A percentile compares a stretch with the other conserved stretches of the same genome.
phyloP scores from a whole-genome alignment of 208 protist species.

The Acanthamoeba lenticulata region DNA sequence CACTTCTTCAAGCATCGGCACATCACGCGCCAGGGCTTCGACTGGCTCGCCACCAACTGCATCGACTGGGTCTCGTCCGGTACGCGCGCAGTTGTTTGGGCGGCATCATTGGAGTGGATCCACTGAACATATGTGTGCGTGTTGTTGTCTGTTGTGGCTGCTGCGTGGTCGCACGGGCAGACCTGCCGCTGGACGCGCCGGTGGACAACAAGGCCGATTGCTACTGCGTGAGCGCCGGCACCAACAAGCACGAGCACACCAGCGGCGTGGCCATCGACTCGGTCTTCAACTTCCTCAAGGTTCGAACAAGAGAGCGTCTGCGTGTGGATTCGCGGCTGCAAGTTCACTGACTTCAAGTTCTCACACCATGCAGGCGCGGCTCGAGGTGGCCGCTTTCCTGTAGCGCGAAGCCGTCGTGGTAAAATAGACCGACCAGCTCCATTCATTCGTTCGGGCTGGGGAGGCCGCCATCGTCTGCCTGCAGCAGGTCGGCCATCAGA shows the following conservation, averaged over 20 bases:
- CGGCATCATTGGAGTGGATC: not conserved
- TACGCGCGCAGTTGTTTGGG: not conserved
- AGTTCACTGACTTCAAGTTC: not conserved
- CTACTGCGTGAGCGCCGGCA: conserved; percentile 17
- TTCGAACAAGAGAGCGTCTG: not conserved
- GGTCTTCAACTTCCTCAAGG: not conserved
- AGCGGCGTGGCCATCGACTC: not conserved
- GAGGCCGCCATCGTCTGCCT: not conserved
- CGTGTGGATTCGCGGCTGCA: no score
- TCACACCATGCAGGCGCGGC: not conserved
- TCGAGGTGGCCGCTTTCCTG: not conserved
- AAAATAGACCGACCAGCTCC: no score
- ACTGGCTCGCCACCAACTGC: not conserved
- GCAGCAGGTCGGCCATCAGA: not conserved
- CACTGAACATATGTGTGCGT: not conserved
- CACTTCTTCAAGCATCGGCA: not conserved
- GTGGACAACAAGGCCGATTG: not conserved
- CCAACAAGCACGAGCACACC: conserved; percentile 17
- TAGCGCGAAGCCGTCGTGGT: no score
- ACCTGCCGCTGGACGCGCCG: not conserved
- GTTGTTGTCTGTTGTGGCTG: no score
- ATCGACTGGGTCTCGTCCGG: not conserved
- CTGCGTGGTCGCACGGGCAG: no score
- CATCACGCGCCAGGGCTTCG: not conserved
- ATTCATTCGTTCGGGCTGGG: no score